Conservation (phyloP, 2,329 filamentous ascomycete species). For the Xylaria sp. region DNA sequence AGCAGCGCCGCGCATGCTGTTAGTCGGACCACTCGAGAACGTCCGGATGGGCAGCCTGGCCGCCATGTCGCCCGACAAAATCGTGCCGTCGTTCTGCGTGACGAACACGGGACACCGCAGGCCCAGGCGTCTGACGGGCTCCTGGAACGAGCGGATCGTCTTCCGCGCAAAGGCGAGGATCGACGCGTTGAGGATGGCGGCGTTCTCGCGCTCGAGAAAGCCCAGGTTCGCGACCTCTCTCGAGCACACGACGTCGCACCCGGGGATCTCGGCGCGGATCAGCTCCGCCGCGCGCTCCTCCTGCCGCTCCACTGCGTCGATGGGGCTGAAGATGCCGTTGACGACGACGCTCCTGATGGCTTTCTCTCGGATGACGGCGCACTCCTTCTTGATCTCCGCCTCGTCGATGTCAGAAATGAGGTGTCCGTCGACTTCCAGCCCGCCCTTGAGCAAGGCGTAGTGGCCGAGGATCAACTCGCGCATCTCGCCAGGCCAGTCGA, state of each 20-base stretch:
- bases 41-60: constrained; percentile 67
- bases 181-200: constrained; percentile 70
- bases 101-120: constrained; percentile 67
- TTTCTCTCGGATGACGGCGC: constrained; percentile 51
- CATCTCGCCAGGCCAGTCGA: constrained; percentile 64
- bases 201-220: constrained; percentile 72
- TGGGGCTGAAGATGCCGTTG: constrained; percentile 62
- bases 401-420: constrained; percentile 59
- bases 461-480: constrained; percentile 58
- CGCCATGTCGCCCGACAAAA: constrained; percentile 64
- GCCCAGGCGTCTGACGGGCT: constrained; percentile 60
- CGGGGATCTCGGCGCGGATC: constrained; percentile 53
- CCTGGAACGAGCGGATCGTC: constrained; percentile 66
- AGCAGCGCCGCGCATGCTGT: constrained; percentile 70
- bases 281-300: constrained; percentile 60
- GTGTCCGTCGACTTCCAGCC: constrained; percentile 62
- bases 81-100: constrained; percentile 71
- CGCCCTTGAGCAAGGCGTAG: constrained; percentile 58
- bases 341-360: constrained; percentile 60
- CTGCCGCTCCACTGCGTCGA: constrained; percentile 59
- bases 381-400: constrained; percentile 53
- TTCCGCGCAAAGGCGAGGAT: constrained; percentile 66
- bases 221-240: constrained; percentile 63
- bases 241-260: constrained; percentile 59
- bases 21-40: constrained; percentile 71